Evolutionary conservation across 2,329 filamentous ascomycete genomes (phyloP).

Genomic region (Coniochaeta prunicola): DNA sequence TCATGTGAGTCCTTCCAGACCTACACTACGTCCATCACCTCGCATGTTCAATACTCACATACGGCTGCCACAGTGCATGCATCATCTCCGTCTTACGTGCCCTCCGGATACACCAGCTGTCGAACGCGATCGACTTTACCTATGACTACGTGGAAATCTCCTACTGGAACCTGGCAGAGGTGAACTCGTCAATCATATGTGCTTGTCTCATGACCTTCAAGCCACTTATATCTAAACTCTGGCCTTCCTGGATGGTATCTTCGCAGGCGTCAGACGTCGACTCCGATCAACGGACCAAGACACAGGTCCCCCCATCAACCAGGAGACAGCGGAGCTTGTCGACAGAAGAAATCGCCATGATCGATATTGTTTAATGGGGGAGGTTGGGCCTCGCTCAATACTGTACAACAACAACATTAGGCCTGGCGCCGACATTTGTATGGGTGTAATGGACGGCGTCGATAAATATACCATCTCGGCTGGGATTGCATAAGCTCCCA

Average conservation of each 20-base stretch:
- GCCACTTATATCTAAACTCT: not conserved
- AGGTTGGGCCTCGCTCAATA: not conserved
- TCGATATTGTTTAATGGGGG: not conserved
- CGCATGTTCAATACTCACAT: not conserved
- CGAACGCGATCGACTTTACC: not conserved
- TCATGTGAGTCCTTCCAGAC: slow-evolving; percentile 4
- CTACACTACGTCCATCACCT: not conserved
- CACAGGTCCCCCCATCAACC: not conserved
- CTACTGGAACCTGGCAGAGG: not conserved
- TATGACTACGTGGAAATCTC: not conserved
- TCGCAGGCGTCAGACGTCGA: not conserved
- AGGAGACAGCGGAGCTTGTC: not conserved
- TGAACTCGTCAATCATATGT: not conserved
- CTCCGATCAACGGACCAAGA: not conserved
- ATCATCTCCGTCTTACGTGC: not conserved
- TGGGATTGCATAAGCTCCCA: no score
- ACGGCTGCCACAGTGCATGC: not conserved
- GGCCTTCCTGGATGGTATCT: not conserved
- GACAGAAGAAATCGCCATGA: not conserved
- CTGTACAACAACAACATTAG: not conserved
- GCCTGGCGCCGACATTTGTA: not conserved
- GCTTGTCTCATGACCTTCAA: not conserved
- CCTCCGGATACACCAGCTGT: not conserved
- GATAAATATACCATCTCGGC: not conserved
- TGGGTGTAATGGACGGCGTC: not conserved